Evolutionary conservation across 2,329 filamentous ascomycete genomes (phyloP).

Genomic region (Paracorniculantispora psalliotae): DNA sequence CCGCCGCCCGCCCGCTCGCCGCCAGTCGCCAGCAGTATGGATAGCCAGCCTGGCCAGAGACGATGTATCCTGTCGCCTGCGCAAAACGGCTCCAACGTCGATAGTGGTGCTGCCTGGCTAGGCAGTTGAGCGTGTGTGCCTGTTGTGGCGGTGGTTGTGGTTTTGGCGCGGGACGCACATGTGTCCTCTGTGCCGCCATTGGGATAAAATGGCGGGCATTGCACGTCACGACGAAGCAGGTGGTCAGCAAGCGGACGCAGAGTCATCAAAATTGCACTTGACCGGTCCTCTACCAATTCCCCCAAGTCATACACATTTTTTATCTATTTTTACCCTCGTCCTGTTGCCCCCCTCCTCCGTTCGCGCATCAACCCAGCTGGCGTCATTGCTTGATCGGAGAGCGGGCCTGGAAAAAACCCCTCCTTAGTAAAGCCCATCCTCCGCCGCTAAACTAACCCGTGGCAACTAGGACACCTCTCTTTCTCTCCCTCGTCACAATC

Average conservation of each 20-base stretch:
- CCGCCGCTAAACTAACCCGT: conserved; percentile 25
- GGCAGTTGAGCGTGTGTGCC: not conserved
- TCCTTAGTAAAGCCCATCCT: conserved; percentile 14
- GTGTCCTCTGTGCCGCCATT: conserved; percentile 10
- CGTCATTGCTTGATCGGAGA: conserved; percentile 15
- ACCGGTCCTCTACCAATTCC: not conserved
- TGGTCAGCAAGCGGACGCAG: not conserved
- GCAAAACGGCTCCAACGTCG: not conserved
- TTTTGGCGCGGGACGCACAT: not conserved
- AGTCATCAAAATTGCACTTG: not conserved
- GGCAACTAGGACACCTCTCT: conserved; percentile 25
- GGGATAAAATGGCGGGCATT: conserved; percentile 5
- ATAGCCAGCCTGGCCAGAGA: not conserved
- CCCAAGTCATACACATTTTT: not conserved
- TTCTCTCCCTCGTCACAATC: conserved; percentile 18
- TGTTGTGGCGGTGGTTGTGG: not conserved
- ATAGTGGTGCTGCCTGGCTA: not conserved
- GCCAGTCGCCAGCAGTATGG: not conserved
- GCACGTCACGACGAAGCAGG: not conserved
- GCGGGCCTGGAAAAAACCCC: conserved; percentile 15
- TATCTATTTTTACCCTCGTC: not conserved
- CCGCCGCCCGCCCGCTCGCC: not conserved
- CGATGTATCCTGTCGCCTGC: not conserved
- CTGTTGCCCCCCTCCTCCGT: not conserved
- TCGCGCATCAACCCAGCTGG: conserved; percentile 7